Conservation (phyloP, 352 stramenopile genomes). For the Globisporangium uncinulatum region DNA sequence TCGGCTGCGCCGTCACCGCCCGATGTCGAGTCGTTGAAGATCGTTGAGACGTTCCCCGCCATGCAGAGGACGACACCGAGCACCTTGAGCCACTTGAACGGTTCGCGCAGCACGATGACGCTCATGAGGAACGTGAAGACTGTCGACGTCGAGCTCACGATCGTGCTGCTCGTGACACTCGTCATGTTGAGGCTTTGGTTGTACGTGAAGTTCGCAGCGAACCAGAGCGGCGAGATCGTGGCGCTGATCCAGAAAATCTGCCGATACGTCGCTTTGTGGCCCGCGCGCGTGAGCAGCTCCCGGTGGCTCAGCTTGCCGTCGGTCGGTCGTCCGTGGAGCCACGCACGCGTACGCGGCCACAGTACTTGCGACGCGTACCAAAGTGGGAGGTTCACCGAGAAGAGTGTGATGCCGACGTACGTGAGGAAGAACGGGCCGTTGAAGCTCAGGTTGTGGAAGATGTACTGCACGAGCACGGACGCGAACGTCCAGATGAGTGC, state of each 20-base stretch:
- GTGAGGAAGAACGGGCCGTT: constrained; percentile 86
- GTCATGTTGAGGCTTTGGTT: constrained; percentile 92
- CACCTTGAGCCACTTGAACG: constrained; percentile 77
- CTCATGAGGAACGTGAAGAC: constrained; percentile 94
- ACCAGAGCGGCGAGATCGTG: constrained; percentile 91
- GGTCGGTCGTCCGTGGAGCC: constrained; percentile 28
- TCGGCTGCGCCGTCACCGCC: constrained; percentile 20
- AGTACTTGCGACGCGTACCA: constrained; percentile 61
- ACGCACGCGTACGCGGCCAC: constrained; percentile 29
- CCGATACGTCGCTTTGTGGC: constrained; percentile 10
- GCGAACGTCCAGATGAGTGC: constrained; percentile 82
- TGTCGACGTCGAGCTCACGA: constrained; percentile 91
- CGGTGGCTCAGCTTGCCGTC: constrained; percentile 28
- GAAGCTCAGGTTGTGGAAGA: constrained; percentile 85
- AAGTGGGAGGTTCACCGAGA: constrained; percentile 78
- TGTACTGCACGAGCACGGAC: constrained; percentile 86
- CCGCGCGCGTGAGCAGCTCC: constrained; percentile 20
- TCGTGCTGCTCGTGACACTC: constrained; percentile 93
- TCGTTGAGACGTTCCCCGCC: constrained; percentile 84
- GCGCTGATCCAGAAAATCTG: constrained; percentile 39
- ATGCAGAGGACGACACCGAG: constrained; percentile 88
- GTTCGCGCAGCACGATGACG: constrained; percentile 76
- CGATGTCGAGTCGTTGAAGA: constrained; percentile 66
- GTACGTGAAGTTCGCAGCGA: constrained; percentile 94
- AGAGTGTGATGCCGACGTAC: constrained; percentile 84